Conservation (phyloP, 2,329 filamentous ascomycete genomes). For the Lachnellula suecica region DNA sequence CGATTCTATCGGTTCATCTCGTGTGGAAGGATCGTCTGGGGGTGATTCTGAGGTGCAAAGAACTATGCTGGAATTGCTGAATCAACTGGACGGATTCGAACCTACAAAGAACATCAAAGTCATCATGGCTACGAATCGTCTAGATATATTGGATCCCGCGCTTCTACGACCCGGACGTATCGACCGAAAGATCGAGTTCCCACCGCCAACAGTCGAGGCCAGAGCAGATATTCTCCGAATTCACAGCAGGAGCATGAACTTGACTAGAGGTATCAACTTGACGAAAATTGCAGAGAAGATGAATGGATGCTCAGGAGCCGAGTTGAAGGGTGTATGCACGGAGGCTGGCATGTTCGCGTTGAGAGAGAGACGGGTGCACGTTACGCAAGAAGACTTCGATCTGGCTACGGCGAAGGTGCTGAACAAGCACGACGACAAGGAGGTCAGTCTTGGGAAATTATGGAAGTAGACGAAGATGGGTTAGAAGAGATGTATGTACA, state of each 20-base stretch:
- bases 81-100: constrained; percentile 98
- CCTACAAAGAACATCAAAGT: constrained; percentile 99
- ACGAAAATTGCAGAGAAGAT: constrained; percentile 99
- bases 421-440: constrained; percentile 99
- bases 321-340: constrained; percentile 98
- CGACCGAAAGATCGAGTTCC: constrained; percentile 98
- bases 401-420: constrained; percentile 97
- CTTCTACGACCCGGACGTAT: constrained; percentile 94
- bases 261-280: constrained; percentile 95
- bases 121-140: constrained; percentile 98
- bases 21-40: constrained; percentile 91
- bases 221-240: constrained; percentile 97
- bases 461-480: constrained; percentile 60
- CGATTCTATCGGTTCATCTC: constrained; percentile 95
- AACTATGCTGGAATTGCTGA: constrained; percentile 97
- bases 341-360: constrained; percentile 98
- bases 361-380: constrained; percentile 91
- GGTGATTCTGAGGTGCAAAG: constrained; percentile 98
- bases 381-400: constrained; percentile 99
- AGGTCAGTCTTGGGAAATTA: constrained; percentile 84
- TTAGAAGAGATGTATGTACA: constrained; percentile 27
- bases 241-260: constrained; percentile 97
- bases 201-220: constrained; percentile 92
- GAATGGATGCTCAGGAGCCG: constrained; percentile 97
- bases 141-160: constrained; percentile 95